phyloP scores from a whole-genome alignment of 2,329 filamentous ascomycete species.

The Geosmithia putterillii region DNA sequence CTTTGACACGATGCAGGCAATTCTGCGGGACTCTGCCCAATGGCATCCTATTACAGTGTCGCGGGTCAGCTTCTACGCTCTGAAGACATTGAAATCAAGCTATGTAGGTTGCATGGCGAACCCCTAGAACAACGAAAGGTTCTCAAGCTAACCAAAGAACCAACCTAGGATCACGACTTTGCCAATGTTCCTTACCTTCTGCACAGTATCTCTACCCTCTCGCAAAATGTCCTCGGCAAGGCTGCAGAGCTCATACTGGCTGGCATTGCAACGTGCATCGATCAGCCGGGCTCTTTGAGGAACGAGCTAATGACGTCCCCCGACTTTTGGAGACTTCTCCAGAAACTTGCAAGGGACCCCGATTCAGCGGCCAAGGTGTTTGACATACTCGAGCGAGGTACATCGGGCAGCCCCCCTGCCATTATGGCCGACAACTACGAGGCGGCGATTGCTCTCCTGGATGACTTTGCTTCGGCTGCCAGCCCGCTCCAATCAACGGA shows the following conservation, averaged over 20 bases:
- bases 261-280: conserved; percentile 70
- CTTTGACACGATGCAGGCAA: conserved; percentile 65
- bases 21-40: conserved; percentile 67
- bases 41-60: conserved; percentile 78
- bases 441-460: conserved; percentile 69
- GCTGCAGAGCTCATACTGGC: conserved; percentile 65
- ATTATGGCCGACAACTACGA: conserved; percentile 96
- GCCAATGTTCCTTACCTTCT: conserved; percentile 84
- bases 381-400: conserved; percentile 69
- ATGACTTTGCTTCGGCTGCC: conserved; percentile 79
- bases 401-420: conserved; percentile 61
- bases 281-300: conserved; percentile 62
- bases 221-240: conserved; percentile 63
- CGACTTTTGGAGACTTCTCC: conserved; percentile 90
- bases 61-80: conserved; percentile 74
- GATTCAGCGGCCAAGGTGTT: conserved; percentile 72
- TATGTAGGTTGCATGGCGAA: conserved; percentile 49
- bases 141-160: conserved; percentile 4
- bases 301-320: conserved; percentile 94
- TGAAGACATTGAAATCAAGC: conserved; percentile 69
- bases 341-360: conserved; percentile 55
- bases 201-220: conserved; percentile 81
- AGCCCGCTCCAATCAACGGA: conserved; percentile 60
- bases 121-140: conserved; percentile 4
- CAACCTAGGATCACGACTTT: conserved; percentile 66